Evolutionary conservation across 306 rosid genomes (phyloP).

Genomic region (Glycine latifolia): DNA sequence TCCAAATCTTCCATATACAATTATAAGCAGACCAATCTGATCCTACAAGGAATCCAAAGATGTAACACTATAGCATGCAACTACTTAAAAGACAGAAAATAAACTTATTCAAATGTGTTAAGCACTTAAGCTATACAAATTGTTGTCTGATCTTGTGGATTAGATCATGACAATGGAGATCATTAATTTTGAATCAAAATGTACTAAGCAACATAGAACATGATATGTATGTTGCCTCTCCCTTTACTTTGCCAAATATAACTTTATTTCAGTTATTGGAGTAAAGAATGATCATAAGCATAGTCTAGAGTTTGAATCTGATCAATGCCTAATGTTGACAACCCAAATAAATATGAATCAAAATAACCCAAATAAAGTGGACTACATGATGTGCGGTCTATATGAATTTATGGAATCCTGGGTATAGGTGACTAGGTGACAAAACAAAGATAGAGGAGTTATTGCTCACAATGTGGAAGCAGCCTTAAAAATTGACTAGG

Average conservation of each 20-base stretch:
- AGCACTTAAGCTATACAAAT: not conserved
- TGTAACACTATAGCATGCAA: no score
- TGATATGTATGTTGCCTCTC: not conserved
- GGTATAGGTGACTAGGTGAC: no score
- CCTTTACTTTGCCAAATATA: no score
- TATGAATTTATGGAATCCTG: no score
- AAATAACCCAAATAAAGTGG: not conserved
- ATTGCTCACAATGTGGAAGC: no score
- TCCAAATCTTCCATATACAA: no score
- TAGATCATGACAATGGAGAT: not conserved
- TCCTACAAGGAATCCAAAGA: not conserved
- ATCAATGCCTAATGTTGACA: slow-evolving; percentile 4
- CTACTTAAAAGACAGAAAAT: not conserved
- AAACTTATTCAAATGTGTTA: not conserved
- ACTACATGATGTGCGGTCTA: no score
- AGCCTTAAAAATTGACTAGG: no score
- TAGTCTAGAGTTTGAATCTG: no score
- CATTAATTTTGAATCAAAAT: slow-evolving; percentile 13
- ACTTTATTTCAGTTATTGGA: no score
- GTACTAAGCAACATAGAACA: slow-evolving; percentile 5
- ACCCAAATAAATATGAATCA: slow-evolving; percentile 7
- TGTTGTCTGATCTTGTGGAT: slow-evolving; percentile 16
- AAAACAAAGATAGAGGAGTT: no score
- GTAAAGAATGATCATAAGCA: no score
- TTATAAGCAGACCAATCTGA: not conserved